phyloP scores from a whole-genome alignment of 768 basidiomycete genomes.

The Candolleomyces aberdarensis region DNA sequence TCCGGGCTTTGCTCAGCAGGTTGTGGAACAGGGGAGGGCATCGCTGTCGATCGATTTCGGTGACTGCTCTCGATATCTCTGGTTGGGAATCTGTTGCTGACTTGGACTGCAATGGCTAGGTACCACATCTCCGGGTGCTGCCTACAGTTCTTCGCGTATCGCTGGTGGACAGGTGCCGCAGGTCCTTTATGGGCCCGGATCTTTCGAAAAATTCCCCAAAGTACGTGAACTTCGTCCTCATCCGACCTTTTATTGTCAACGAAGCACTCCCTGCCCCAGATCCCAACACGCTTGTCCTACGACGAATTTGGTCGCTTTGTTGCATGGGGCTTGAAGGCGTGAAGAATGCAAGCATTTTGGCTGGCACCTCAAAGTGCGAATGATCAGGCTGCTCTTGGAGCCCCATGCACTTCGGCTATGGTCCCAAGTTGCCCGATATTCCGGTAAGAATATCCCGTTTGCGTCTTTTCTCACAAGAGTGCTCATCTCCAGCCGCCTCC shows the following conservation, averaged over 20 bases:
- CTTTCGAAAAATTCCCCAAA: conserved; percentile 84
- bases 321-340: conserved; percentile 56
- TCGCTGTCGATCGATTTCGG: conserved; percentile 84
- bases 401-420: conserved; percentile 70
- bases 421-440: conserved; percentile 74
- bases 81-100: not conserved
- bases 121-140: conserved; percentile 79
- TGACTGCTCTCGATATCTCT: conserved; percentile 40
- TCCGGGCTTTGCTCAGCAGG: conserved; percentile 18
- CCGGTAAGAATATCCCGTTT: conserved; percentile 48
- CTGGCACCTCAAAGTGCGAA: conserved; percentile 25
- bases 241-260: not conserved
- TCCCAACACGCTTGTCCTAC: conserved; percentile 60
- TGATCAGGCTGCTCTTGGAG: conserved; percentile 79
- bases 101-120: not conserved
- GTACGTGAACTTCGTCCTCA: conserved; percentile 25
- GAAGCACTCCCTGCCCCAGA: conserved; percentile 23
- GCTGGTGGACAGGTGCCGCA: conserved; percentile 78
- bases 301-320: too few species aligned
- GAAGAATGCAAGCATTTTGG: too few species aligned
- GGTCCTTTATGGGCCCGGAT: conserved; percentile 88
- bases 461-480: not conserved
- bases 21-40: conserved; percentile 63
- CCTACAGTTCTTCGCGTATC: conserved; percentile 87
- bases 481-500: too few species aligned